Conservation (phyloP, 345 rosid genomes). For the Melaleuca quinquenervia region DNA sequence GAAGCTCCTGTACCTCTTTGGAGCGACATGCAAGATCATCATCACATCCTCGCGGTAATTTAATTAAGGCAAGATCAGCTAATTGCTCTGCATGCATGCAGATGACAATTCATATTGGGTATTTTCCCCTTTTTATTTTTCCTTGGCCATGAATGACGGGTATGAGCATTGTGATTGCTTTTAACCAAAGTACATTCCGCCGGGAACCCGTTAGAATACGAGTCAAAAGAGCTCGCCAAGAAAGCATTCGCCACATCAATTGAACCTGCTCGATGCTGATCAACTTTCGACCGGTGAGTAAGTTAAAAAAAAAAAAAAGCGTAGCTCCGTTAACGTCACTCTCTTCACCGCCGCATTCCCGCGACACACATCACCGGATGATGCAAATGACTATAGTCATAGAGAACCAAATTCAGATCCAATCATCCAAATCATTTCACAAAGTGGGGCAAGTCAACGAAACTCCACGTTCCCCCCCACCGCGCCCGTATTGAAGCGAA, state of each 20-base stretch:
- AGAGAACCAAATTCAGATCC: not conserved
- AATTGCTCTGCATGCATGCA: not conserved
- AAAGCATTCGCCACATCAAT: not conserved
- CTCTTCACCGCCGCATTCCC: not conserved
- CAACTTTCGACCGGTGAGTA: not conserved
- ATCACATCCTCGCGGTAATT: not conserved
- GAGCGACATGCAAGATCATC: not conserved
- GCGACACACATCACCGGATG: not conserved
- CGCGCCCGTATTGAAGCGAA: not conserved
- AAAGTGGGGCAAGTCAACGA: not conserved
- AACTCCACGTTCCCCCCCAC: not conserved
- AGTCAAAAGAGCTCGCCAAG: rapidly evolving
- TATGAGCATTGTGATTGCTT: not conserved
- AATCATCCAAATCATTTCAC: not conserved
- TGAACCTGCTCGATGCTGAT: not conserved
- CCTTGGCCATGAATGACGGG: not conserved
- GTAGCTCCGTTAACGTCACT: not conserved
- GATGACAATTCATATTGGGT: not conserved
- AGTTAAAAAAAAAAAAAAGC: not conserved
- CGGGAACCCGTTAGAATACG: not conserved
- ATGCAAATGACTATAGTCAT: not conserved
- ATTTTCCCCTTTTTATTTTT: not conserved
- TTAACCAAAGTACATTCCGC: not conserved
- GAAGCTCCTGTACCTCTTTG: not conserved
- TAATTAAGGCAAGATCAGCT: not conserved